A percentile compares a stretch with the other conserved stretches of the same genome.
Conservation (phyloP, 257 asterid species). For the Parsonsia alboflavescens region DNA sequence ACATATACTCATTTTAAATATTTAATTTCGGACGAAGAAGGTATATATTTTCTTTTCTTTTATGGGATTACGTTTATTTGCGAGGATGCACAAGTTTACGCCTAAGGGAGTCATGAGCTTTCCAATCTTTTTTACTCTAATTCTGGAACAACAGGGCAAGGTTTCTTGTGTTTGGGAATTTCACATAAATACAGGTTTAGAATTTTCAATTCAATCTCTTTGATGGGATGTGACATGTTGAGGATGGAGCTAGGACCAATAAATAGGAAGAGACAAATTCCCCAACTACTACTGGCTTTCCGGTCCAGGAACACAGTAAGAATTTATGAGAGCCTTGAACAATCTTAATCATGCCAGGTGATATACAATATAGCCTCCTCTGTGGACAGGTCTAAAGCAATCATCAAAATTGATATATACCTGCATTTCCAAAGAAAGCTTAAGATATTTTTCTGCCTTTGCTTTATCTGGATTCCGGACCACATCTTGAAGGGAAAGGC, state of each 20-base stretch:
- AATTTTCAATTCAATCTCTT: not conserved
- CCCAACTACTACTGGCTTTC: not conserved
- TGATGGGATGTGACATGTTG: no score
- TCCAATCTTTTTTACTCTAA: not conserved
- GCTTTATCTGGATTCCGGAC: no score
- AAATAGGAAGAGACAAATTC: not conserved
- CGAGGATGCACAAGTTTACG: no score
- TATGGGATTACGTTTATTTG: no score
- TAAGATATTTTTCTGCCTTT: not conserved
- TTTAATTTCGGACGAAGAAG: no score
- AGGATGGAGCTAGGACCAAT: not conserved
- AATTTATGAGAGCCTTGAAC: not conserved
- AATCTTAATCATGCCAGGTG: not conserved
- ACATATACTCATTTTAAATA: no score
- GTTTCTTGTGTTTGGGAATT: not conserved
- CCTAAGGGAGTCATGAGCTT: no score
- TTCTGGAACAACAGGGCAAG: not conserved
- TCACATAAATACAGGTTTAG: not conserved
- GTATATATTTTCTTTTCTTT: no score
- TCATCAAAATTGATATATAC: not conserved
- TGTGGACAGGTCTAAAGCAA: not conserved
- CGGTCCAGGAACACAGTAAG: not conserved
- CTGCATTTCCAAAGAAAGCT: not conserved
- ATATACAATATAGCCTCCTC: no score
- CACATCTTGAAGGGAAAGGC: no score